Percentiles rank a stretch among this genome's conserved stretches.
phyloP scores from a whole-genome alignment of 306 rosid species.

The Ceratonia siliqua region DNA sequence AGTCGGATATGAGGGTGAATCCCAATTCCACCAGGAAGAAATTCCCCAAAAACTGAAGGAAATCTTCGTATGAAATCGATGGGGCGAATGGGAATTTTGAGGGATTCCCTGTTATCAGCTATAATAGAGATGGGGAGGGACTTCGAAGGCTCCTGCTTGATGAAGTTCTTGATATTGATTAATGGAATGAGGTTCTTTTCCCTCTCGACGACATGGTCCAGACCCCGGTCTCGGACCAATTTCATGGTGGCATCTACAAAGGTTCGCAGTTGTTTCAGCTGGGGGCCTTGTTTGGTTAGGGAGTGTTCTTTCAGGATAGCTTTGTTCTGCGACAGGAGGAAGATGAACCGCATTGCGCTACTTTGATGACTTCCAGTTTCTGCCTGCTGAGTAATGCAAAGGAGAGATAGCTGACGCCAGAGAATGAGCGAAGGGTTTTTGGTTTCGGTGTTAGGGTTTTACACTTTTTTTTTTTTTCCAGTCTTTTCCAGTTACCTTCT shows the following conservation, averaged over 20 bases:
- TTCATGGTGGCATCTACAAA: conserved; percentile 47
- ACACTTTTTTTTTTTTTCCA: not conserved
- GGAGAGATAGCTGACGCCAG: not conserved
- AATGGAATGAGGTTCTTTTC: conserved; percentile 68
- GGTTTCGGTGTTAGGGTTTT: not conserved
- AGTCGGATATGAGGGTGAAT: conserved; percentile 60
- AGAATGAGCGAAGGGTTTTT: not conserved
- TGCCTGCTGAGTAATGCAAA: not conserved
- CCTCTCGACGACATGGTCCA: conserved; percentile 84
- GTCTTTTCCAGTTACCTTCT: no score
- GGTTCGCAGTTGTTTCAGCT: conserved; percentile 39
- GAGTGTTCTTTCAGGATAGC: not conserved
- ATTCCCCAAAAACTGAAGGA: conserved; percentile 69
- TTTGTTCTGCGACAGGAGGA: conserved; percentile 33
- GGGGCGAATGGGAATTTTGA: conserved; percentile 65
- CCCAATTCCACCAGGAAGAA: conserved; percentile 50
- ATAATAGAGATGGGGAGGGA: conserved; percentile 69
- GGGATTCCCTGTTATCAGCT: conserved; percentile 43
- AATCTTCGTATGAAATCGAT: conserved; percentile 65
- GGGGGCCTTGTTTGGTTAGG: conserved; percentile 1
- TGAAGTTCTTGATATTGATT: conserved; percentile 54
- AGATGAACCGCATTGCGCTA: conserved; percentile 34
- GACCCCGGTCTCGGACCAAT: conserved; percentile 79
- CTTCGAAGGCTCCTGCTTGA: conserved; percentile 70
- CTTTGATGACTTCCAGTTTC: not conserved